These are phyloP conservation scores for Fereydounia khargensis DNA, from an alignment of 1,284 basidiomycete genomes.

Conservation along the genomic window DNA sequence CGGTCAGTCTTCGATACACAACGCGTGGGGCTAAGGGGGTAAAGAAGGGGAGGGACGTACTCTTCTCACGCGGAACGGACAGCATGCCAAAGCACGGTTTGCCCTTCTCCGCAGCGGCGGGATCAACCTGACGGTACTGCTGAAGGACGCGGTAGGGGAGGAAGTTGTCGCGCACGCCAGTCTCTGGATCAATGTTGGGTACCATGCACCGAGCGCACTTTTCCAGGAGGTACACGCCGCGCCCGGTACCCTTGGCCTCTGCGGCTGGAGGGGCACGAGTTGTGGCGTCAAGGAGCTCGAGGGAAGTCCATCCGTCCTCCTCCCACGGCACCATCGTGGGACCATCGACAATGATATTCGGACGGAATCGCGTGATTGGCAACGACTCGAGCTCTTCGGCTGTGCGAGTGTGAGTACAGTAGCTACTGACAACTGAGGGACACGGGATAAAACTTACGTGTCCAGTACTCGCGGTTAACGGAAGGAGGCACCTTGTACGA, in stretches of 20 bases:
- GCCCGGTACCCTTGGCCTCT: conserved; percentile 28
- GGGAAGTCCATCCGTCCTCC: conserved; percentile 42
- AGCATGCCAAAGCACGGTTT: conserved; percentile 49
- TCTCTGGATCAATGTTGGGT: conserved; percentile 40
- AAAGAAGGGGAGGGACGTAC: too few relatives aligned
- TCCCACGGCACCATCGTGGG: conserved; percentile 36
- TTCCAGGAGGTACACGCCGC: conserved; percentile 38
- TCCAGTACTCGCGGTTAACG: conserved; percentile 43
- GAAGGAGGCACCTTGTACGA: conserved; percentile 24
- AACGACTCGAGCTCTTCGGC: conserved; percentile 31
- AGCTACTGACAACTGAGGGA: background rate
- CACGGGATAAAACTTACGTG: conserved; percentile 3
- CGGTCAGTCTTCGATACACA: too few relatives aligned
- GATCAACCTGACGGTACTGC: conserved; percentile 40
- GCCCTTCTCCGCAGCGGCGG: conserved; percentile 15
- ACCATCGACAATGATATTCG: conserved; percentile 44
- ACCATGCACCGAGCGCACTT: conserved; percentile 47
- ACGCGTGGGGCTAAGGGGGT: too few relatives aligned
- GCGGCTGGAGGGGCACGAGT: conserved; percentile 11
- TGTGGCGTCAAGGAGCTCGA: conserved; percentile 33
- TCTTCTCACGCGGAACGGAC: conserved; percentile 23
- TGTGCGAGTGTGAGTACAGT: background rate
- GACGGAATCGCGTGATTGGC: conserved; percentile 41
- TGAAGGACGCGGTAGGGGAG: conserved; percentile 43
- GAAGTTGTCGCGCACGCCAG: conserved; percentile 32